Evolutionary conservation across 1,139 yeast species (phyloP), one percentile per base, ranked within the genome.

Genomic region (Candida glucosophila): DNA sequence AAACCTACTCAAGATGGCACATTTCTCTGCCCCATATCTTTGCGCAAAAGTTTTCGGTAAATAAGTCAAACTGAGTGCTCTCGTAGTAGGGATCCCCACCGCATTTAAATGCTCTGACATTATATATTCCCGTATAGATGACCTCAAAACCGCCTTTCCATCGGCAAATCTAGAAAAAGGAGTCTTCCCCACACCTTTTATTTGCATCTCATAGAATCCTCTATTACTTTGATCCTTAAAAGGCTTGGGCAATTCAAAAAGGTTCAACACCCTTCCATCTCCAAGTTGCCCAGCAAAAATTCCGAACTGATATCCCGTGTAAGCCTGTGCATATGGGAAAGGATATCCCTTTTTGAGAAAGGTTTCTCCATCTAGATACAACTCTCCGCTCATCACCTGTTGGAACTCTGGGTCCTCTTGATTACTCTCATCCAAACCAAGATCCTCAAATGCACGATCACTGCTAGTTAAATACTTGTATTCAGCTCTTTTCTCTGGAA

Each of bases 301-400:
- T 3, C 98, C 97, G 58, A 90, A 90, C 47, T 90, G 98, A 67
- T 81, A 85, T 2, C 98, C 98, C 1, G 97, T 95, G 49, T 90
- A 90, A 0, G 92, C 83, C 49, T 80, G 88, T 5, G 95, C 73
- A 53, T 81, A 88, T 0, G 97, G 97, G 40, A 73, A 73, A 0
- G 81, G 69, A n/a, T 55, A 58, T 1, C 47, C 50, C 18, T 58
- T 53, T 8, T 52, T 52, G 17, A 50, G 41, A 15, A 69, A 51
- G 5, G 40, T 35, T 8, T 41, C 36, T 19, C 48, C 42, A 14
- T 49, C 42, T 5, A 30, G 28, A 30, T 59, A 58, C 18, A 53
- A 45, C 31, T 75, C 63, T 3, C 97, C 96, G 32, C 77, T 61
- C 5, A 82, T 73, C 5, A 82, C 54, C 22, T 66, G 55, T 30